phyloP scores from a whole-genome alignment of 1,139 yeast genomes.

The Geotrichum reessii region DNA sequence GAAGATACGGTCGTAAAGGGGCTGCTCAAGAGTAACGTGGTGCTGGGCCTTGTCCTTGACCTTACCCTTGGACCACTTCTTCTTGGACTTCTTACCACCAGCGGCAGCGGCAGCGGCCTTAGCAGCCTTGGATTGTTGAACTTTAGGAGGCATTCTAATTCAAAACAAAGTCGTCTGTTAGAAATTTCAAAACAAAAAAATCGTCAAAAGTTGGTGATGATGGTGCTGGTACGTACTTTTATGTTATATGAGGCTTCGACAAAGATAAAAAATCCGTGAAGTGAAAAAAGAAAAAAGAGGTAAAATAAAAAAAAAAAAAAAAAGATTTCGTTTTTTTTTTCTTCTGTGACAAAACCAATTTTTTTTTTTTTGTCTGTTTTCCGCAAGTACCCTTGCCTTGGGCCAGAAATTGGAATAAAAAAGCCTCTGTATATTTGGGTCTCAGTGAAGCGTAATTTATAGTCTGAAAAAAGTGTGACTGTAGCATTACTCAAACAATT shows the following conservation, averaged over 20 bases:
- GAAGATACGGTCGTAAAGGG: constrained; percentile 97
- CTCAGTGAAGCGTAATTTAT: neutral
- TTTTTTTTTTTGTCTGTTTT: too few species aligned
- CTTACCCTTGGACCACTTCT: constrained; percentile 99
- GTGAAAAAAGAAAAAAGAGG: neutral
- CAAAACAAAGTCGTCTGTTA: neutral
- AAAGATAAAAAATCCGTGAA: neutral
- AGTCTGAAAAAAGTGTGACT: neutral
- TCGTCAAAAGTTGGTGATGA: neutral
- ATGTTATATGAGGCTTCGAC: neutral
- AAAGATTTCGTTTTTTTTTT: too few species aligned
- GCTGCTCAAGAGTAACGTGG: constrained; percentile 95
- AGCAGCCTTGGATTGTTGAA: constrained; percentile 99
- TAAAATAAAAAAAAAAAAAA: too few species aligned
- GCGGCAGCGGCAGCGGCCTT: constrained; percentile 99
- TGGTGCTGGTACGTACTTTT: neutral
- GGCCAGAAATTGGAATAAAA: neutral
- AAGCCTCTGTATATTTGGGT: neutral
- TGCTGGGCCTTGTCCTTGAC: constrained; percentile 99
- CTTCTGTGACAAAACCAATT: neutral
- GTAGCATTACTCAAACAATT: neutral
- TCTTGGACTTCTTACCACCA: constrained; percentile 99
- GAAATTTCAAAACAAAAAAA: neutral
- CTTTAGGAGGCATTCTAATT: constrained; percentile 86
- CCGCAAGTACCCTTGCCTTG: neutral